Conservation (phyloP, 306 rosid genomes). For the Vicia faba region DNA sequence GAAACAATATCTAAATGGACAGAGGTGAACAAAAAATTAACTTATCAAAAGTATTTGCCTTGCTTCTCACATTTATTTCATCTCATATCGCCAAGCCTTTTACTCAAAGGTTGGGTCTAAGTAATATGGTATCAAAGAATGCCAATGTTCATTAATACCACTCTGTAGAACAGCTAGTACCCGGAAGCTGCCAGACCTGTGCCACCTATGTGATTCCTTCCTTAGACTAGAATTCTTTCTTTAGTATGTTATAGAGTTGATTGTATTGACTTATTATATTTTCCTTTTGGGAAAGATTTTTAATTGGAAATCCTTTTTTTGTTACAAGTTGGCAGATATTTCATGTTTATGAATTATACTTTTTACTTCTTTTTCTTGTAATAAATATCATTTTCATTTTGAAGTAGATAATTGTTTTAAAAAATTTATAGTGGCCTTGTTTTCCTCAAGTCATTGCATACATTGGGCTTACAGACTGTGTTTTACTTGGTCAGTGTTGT, state of each 20-base stretch:
- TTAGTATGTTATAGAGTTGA: no score
- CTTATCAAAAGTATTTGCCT: constrained; percentile 10
- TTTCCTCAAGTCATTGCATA: constrained; percentile 16
- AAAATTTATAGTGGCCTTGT: background rate
- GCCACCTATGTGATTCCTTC: no score
- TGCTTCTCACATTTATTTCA: constrained; percentile 11
- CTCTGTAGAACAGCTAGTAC: background rate
- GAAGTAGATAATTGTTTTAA: background rate
- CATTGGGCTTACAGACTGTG: constrained; percentile 31
- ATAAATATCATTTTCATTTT: background rate
- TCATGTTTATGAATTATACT: constrained; percentile 15
- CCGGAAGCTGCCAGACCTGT: no score
- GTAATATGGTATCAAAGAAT: constrained; percentile 11
- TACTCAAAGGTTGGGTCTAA: constrained; percentile 5
- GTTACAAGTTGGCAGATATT: background rate
- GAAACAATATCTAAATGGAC: constrained; percentile 66
- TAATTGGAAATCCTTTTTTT: no score
- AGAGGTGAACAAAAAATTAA: constrained; percentile 59
- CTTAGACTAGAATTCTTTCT: no score
- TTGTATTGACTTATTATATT: no score
- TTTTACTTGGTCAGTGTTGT: constrained; percentile 59
- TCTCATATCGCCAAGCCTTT: constrained; percentile 11
- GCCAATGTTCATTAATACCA: background rate
- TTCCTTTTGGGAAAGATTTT: no score
- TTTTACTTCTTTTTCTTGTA: background rate